phyloP scores from a whole-genome alignment of 441 rosid species.

The Arabidopsis hybrid region DNA sequence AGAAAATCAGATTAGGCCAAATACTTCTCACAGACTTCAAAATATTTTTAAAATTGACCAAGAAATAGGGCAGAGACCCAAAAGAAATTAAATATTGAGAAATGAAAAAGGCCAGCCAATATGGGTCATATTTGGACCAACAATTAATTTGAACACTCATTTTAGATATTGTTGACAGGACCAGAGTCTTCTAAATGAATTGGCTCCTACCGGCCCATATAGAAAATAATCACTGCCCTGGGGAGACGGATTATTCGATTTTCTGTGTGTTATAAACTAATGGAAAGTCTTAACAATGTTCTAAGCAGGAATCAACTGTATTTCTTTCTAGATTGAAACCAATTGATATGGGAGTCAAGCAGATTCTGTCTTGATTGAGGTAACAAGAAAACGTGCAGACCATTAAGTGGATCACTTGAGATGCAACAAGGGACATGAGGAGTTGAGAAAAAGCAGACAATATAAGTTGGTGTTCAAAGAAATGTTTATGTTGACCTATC shows the following conservation, averaged over 20 bases:
- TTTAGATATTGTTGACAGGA: not conserved
- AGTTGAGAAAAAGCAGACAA: not conserved
- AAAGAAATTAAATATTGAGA: not conserved
- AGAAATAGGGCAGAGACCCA: not conserved
- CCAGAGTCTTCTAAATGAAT: not conserved
- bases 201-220: constrained; percentile 20
- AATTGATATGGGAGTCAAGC: not conserved
- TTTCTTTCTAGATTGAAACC: constrained; percentile 2
- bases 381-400: not conserved
- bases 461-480: not conserved
- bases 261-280: not conserved
- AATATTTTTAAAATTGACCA: too few species aligned
- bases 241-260: not conserved
- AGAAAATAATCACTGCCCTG: not conserved
- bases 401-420: not conserved
- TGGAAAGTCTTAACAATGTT: not conserved
- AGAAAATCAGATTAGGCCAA: too few species aligned
- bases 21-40: not conserved
- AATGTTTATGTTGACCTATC: not conserved
- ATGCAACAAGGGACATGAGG: constrained; percentile 10
- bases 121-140: constrained; percentile 20
- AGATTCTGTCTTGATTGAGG: not conserved
- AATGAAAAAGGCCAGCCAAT: not conserved
- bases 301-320: not conserved
- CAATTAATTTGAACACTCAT: not conserved